Evolutionary conservation across 2,329 filamentous ascomycete genomes (phyloP), one percentile per base, ranked within the genome.

Genomic region (Apiospora hydei): DNA sequence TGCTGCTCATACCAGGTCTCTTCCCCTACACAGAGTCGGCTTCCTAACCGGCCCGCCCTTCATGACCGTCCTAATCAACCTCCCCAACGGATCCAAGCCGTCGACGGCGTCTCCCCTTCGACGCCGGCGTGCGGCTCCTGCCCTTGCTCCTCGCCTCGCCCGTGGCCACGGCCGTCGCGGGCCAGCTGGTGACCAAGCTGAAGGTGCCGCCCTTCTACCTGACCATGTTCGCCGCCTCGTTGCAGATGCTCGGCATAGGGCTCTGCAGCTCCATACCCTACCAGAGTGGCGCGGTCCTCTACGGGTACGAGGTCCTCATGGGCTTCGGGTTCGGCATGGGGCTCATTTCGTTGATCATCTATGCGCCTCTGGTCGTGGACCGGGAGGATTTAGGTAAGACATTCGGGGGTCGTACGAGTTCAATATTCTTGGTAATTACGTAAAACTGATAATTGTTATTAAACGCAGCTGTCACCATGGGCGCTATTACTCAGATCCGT

Each of bases 291-390:
- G 69, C 72, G 1, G 74, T 74, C 5, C 76, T 81, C 51, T 82
- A 81, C 71, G 81, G 79, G 8, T 83, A 80, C 51, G 76, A 84
- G 70, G 78, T 77, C 1, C 72, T 84, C 11, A 80, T 83, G 74
- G 83, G 81, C 11, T 77, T 82, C 26, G 82, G 83, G 1, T 81
- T 84, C 70, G 83, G 81, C 2, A 74, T 83, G 69, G 76, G 72
- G 16, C 78, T 80, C 61, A 77, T 76, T 34, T 80, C 80, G 3
- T 68, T 82, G 11, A 57, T 83, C 8, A 79, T 80, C 44, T 76
- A 81, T 44, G 79, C 78, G 49, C 78, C 75, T 26, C 68, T 82
- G 69, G 75, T 81, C n/a, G 77, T 80, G 18, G 72, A 76, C 0
- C 57, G 80, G 14, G 72, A 76, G 68, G 80, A 83, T 70, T 77